Conservation (phyloP, 768 basidiomycete species). For the Lactarius vividus region DNA sequence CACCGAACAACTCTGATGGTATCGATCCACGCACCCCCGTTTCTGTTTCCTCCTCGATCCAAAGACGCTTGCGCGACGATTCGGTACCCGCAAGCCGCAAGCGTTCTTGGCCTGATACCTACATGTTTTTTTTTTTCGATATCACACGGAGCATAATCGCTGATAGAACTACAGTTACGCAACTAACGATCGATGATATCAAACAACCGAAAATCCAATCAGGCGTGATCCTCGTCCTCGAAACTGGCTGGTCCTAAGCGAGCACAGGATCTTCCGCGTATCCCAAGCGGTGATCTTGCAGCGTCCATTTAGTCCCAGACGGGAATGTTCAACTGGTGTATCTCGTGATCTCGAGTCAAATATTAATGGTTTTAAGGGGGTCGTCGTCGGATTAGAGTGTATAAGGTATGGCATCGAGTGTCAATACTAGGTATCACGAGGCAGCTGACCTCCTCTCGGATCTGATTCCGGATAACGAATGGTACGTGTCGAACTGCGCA, state of each 20-base stretch:
- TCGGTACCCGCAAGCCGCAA: neutral
- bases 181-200: neutral
- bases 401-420: neutral
- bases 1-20: neutral
- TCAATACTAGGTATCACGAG: neutral
- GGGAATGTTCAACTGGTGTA: neutral
- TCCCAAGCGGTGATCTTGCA: neutral
- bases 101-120: neutral
- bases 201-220: neutral
- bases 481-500: neutral
- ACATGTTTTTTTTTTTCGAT: neutral
- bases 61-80: neutral
- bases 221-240: neutral
- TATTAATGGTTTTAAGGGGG: neutral
- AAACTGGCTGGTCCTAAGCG: neutral
- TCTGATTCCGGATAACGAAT: neutral
- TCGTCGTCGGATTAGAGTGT: neutral
- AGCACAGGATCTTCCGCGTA: constrained; percentile 1
- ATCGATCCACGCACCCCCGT: neutral
- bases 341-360: neutral
- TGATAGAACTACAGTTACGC: neutral
- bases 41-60: neutral
- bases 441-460: neutral
- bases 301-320: neutral
- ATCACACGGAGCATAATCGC: constrained; percentile 1